Conservation (phyloP, 1,284 basidiomycete species). For the Sphaerobolus stellatus region DNA sequence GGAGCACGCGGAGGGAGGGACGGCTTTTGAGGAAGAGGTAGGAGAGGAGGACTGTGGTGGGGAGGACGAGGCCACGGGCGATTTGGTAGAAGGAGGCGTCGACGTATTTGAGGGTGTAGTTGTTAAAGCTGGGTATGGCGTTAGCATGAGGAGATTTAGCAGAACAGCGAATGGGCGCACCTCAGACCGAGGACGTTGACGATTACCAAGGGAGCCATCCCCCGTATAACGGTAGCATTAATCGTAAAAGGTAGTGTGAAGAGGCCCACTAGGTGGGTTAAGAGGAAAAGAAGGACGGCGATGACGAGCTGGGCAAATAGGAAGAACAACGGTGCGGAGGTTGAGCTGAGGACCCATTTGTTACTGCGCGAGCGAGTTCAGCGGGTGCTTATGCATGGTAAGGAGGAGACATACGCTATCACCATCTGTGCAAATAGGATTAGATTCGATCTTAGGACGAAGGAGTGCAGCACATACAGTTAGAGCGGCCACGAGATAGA, state of each 20-base stretch:
- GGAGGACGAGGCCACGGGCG: conserved; percentile 82
- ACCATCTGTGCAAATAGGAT: conserved; percentile 57
- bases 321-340: conserved; percentile 78
- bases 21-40: conserved; percentile 67
- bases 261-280: conserved; percentile 59
- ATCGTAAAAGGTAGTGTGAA: conserved; percentile 54
- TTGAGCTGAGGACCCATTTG: conserved; percentile 76
- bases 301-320: conserved; percentile 78
- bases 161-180: conserved; percentile 38
- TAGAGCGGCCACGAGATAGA: conserved; percentile 80
- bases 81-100: conserved; percentile 92
- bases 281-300: conserved; percentile 71
- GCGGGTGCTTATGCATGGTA: conserved; percentile 18
- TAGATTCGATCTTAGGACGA: background rate
- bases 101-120: conserved; percentile 88
- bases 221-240: conserved; percentile 62
- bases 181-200: conserved; percentile 80
- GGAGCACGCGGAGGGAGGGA: conserved; percentile 69
- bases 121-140: conserved; percentile 64
- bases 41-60: conserved; percentile 82
- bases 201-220: conserved; percentile 68
- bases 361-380: conserved; percentile 46
- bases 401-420: conserved; percentile 59
- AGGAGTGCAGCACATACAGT: conserved; percentile 54
- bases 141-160: background rate